Evolutionary conservation across 768 basidiomycete species (phyloP), one percentile per base, ranked within the genome.

Genomic region (Pulveroboletus sp.): DNA sequence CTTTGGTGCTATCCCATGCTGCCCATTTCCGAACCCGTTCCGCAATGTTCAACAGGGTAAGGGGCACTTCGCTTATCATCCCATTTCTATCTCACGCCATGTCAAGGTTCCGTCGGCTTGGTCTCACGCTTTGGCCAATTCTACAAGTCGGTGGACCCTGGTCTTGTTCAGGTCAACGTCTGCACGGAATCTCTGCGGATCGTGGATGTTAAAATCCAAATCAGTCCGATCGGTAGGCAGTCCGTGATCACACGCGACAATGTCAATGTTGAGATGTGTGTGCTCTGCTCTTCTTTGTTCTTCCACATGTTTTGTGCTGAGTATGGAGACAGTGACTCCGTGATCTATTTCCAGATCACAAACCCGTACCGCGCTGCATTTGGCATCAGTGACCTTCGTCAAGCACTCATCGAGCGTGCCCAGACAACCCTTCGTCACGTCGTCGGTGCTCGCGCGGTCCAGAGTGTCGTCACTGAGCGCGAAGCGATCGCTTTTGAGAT

Each of bases 401-500:
- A 86, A 57, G 91, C 90, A 0, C 82, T 92, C 54, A 72, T 83
- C 42, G 90, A 91, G 68, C 84, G 90, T 56, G 85, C 89, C 0
- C 89, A 96, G 73, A 97, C 95, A 3, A 99, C 95, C 14, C 78
- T 98, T 18, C 84, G 95, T n/a, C 93, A 97, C 62, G 93, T 98
- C 65, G 93, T 96, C 31, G 95, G 95, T 56, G 90, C 92, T 3
- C 86, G 92, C 21, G 85, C 88, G 1, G 89, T 98, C n/a, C 95
- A 98, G 70, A 85, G 82, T 60, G 89, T 98, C 50, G 91, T 98
- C 54, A 95, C 93, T 3, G 95, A 98, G 71, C 90, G 95, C 54
- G 95, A 98, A 62, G 93, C 88, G 37, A 93, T 96, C 56, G 94
- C 94, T 9, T 86, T 88, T 62, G 94, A 98, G 70, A 96, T 98